Evolutionary conservation across 306 rosid species (phyloP).

Genomic region (Sesbania bispinosa): DNA sequence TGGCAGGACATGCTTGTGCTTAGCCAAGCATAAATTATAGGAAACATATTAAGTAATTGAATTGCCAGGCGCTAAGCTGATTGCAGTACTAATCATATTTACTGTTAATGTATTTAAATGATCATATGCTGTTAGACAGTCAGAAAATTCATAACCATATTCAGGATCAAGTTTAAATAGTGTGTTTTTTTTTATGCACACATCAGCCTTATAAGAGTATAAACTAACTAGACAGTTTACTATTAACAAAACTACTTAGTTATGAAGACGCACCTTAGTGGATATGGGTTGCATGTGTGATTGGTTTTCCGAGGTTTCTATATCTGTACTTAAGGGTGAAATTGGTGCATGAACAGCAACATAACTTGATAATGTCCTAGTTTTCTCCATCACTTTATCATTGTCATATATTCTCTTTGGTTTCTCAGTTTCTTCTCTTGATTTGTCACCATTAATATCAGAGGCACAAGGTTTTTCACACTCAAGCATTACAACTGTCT

Average conservation of each 20-base stretch:
- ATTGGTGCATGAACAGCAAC: constrained; percentile 36
- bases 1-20: background rate
- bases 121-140: background rate
- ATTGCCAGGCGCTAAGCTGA: background rate
- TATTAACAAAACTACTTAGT: constrained; percentile 4
- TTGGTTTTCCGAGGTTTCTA: constrained; percentile 32
- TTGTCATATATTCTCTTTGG: constrained; percentile 24
- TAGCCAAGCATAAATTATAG: background rate
- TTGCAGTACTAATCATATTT: background rate
- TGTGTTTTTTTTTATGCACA: background rate
- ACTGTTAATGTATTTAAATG: background rate
- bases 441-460: constrained; percentile 6
- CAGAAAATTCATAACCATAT: background rate
- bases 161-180: background rate
- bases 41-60: background rate
- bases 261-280: constrained; percentile 53
- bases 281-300: constrained; percentile 35
- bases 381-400: constrained; percentile 33
- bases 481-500: constrained; percentile 73
- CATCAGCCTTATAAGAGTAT: background rate
- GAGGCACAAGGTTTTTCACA: constrained; percentile 46
- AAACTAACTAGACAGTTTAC: background rate
- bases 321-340: constrained; percentile 32
- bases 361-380: constrained; percentile 34
- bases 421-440: constrained; percentile 29